Evolutionary conservation across 305 asterid species (phyloP), one percentile per base, ranked within the genome.

Genomic region (Fraxinus ornus): DNA sequence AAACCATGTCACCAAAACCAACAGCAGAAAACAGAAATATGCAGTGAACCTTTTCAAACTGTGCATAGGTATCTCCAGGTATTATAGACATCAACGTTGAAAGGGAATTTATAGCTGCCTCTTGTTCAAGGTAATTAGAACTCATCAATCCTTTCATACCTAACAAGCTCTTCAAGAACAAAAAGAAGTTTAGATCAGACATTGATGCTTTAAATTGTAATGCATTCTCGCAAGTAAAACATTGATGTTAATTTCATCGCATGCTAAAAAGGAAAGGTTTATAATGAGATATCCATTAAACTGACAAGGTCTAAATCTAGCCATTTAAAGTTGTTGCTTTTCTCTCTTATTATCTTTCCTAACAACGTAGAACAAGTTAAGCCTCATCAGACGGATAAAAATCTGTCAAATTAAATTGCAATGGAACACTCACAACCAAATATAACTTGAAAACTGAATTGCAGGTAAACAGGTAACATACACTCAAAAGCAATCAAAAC

Each of bases 31-130:
- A 35, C 78, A 28, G 60, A 75, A 22, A 76, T 78, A 44, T 39
- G 84, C 75, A 44, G 52, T 78, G 57, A 80, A 97, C 99, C 98
- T 94, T 93, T 79, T 88, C 95, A 88, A 97, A 97, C 85, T 92
- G 98, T 10, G 93, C 81, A 83, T 92, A 97, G 76, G 93, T 90
- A 86, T 94, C 97, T 86, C 90, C 97, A 1, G 99, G 99, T 83
- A 85, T 75, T 80, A 97, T 89, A 83, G 95, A 89, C 99, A 97
- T 97, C 91, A 97, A 81, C 2, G 98, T 92, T 79, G 95, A 90
- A 87, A 97, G 81, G 76, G 98, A 85, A 84, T 90, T 89, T 68
- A 94, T 80, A 81, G 97, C 98, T 28, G 95, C 98, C 85, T 91
- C 97, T 89, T 90, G 92, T 79, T 87, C 96, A 87, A 92, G 81